A percentile compares a stretch with the other conserved stretches of the same genome.
Evolutionary conservation across 2,329 filamentous ascomycete species (phyloP).

Genomic region (Cladosporium phlei): DNA sequence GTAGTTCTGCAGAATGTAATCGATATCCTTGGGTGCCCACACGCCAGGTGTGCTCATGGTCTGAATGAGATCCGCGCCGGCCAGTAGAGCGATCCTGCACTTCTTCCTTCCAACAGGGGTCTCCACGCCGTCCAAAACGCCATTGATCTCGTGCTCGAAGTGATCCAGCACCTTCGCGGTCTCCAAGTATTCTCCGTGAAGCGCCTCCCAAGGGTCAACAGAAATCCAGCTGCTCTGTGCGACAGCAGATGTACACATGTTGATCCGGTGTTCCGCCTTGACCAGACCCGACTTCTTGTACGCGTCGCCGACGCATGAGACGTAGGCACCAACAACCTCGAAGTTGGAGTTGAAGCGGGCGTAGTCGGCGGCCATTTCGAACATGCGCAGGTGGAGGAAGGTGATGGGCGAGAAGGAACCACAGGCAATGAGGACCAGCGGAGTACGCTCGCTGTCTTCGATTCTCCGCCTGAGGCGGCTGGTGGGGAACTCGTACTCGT

Average conservation of each 20-base stretch:
- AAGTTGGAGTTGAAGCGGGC: slow-evolving; percentile 70
- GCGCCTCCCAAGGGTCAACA: slow-evolving; percentile 84
- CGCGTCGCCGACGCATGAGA: slow-evolving; percentile 70
- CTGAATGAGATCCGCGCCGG: slow-evolving; percentile 57
- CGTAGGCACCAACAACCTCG: slow-evolving; percentile 80
- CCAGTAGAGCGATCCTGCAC: slow-evolving; percentile 74
- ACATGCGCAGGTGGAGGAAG: slow-evolving; percentile 78
- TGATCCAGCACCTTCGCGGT: slow-evolving; percentile 88
- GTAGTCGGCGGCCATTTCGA: slow-evolving; percentile 80
- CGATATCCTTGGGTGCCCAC: slow-evolving; percentile 79
- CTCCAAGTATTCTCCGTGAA: slow-evolving; percentile 76
- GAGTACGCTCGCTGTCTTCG: slow-evolving; percentile 53
- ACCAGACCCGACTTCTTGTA: slow-evolving; percentile 80
- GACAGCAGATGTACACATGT: slow-evolving; percentile 82
- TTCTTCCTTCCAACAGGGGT: slow-evolving; percentile 63
- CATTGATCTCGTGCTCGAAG: slow-evolving; percentile 85
- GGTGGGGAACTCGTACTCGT: slow-evolving; percentile 58
- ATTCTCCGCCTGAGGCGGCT: slow-evolving; percentile 55
- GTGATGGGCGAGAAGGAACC: slow-evolving; percentile 47
- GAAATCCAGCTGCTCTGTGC: slow-evolving; percentile 74
- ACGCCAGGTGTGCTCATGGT: slow-evolving; percentile 54
- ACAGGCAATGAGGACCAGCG: slow-evolving; percentile 65
- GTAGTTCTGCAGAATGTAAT: slow-evolving; percentile 80
- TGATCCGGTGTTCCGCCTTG: slow-evolving; percentile 66
- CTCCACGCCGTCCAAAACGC: slow-evolving; percentile 67